Evolutionary conservation across 2,329 filamentous ascomycete genomes (phyloP).

Genomic region (Graphilbum ipis-grandicollis): DNA sequence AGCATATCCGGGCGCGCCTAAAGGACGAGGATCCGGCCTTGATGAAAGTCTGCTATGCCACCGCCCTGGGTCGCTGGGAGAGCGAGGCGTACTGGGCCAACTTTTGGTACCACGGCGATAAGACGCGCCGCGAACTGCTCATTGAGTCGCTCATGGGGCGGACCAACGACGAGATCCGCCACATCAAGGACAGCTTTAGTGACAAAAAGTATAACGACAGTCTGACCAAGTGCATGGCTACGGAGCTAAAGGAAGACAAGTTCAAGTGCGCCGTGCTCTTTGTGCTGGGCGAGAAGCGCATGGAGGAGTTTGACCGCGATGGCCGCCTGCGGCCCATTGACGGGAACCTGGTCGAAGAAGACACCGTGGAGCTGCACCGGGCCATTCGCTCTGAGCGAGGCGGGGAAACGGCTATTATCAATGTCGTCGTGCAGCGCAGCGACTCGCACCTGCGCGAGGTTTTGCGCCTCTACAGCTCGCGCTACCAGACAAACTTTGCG

Average conservation of each 20-base stretch:
- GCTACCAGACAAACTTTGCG: slow-evolving; percentile 67
- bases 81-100: slow-evolving; percentile 96
- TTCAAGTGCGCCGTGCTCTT: slow-evolving; percentile 79
- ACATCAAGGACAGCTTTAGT: slow-evolving; percentile 75
- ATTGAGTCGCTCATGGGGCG: slow-evolving; percentile 89
- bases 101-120: slow-evolving; percentile 87
- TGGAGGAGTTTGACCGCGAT: slow-evolving; percentile 59
- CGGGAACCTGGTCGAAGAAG: slow-evolving; percentile 42
- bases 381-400: slow-evolving; percentile 58
- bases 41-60: slow-evolving; percentile 83
- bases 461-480: slow-evolving; percentile 56
- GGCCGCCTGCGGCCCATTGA: slow-evolving; percentile 43
- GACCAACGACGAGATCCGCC: slow-evolving; percentile 67
- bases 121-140: slow-evolving; percentile 68
- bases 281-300: slow-evolving; percentile 65
- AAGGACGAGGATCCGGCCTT: slow-evolving; percentile 60
- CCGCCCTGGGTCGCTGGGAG: slow-evolving; percentile 79
- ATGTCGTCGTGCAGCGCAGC: slow-evolving; percentile 64
- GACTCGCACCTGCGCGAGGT: slow-evolving; percentile 72
- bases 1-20: slow-evolving; percentile 62
- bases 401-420: slow-evolving; percentile 75
- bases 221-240: slow-evolving; percentile 71
- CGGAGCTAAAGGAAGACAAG: slow-evolving; percentile 87
- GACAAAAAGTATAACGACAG: slow-evolving; percentile 85
- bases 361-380: slow-evolving; percentile 53